phyloP scores from a whole-genome alignment of 2,329 filamentous ascomycete species.

The Xylaria sp. region DNA sequence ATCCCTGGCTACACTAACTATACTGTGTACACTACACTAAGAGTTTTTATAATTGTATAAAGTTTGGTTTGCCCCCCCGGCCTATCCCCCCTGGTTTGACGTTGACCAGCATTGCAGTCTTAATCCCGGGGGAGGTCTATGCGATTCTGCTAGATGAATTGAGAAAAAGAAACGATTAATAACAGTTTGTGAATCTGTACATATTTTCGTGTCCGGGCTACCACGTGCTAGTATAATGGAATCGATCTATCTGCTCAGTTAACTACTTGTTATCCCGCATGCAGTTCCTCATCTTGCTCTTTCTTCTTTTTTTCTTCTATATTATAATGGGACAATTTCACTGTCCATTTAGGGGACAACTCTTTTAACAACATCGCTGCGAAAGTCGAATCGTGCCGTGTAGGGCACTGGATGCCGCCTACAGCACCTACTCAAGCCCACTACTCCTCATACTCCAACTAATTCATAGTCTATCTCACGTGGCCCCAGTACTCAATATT shows the following conservation, averaged over 20 bases:
- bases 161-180: slow-evolving; percentile 3
- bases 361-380: background rate
- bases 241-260: background rate
- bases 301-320: background rate
- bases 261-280: background rate
- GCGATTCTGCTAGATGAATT: background rate
- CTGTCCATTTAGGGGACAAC: background rate
- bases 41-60: no score
- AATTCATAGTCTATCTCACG: background rate
- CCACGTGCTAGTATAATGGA: background rate
- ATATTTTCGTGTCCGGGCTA: background rate
- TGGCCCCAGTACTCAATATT: background rate
- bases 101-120: no score
- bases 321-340: background rate
- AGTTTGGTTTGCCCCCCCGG: no score
- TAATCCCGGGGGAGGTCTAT: no score
- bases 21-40: no score
- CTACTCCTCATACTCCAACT: background rate
- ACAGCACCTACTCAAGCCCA: background rate
- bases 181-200: background rate
- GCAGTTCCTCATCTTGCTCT: background rate
- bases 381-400: background rate
- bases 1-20: no score
- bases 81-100: no score
- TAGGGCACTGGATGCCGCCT: slow-evolving; percentile 2